Base-by-base conservation (phyloP, 345 rosid genomes). In the Pistacia atlantica region DNA sequence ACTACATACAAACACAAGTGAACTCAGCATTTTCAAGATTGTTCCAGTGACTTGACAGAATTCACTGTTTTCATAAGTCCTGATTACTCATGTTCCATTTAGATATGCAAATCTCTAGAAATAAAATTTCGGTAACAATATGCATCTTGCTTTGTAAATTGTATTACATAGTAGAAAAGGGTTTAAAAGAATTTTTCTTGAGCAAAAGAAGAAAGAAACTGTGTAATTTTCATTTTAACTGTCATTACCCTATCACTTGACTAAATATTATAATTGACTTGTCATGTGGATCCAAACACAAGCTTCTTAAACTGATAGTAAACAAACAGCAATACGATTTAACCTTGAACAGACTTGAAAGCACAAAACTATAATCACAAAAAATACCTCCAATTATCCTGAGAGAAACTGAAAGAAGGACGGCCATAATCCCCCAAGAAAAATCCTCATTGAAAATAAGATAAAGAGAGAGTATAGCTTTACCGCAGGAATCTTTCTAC, bases 381-480 rank as follows among this genome's bases (percentile, higher is more conserved):
- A 16, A 33, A 64, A 17, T 37, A 35, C n/a, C 67, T 70, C 49
- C 62, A 70, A 55, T 57, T 31, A 4, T 70, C 56, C 62, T 14
- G 12, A 14, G 73, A 55, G 61, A 55, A 14, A 70, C 31, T 8
- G 28, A 18, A 31, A 55, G 4, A 72, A 72, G 65, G 56, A 56
- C 25, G n/a, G 33, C 75, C 75, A 38, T 42, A 70, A 52, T 16
- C 52, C 31, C 52, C 64, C 46, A n/a, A 71, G 54, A 48, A 72
- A 59, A 66, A n/a, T 42, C 33, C 16, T 17, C 35, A 20, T 45
- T 13, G 16, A 4, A 77, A 69, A 14, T 60, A 4, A 77, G 60
- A 14, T 60, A 18, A 57, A 58, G 22, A 69, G 45, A 48, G 28
- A 62, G 13, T 13, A 25, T 5, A 62, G 45, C 13, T 61, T 69